Percentiles rank a stretch among this genome's conserved stretches.
phyloP scores from a whole-genome alignment of 768 basidiomycete genomes.

The Pleurotus platypus region DNA sequence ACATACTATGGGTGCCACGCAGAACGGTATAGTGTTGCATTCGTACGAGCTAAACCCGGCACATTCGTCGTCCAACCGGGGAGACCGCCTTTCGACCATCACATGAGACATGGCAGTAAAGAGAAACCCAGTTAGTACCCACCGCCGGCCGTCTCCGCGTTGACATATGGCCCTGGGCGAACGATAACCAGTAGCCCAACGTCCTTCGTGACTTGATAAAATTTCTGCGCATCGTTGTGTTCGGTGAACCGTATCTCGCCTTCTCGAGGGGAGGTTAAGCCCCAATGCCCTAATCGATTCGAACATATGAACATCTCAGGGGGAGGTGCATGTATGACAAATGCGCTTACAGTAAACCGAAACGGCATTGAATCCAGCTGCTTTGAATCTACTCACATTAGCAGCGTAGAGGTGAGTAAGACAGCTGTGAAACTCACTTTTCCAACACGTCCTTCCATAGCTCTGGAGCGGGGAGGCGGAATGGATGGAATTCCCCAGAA shows the following conservation, averaged over 20 bases:
- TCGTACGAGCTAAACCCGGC: slow-evolving; percentile 55
- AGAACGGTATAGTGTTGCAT: slow-evolving; percentile 48
- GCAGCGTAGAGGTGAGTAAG: not conserved
- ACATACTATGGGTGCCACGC: slow-evolving; percentile 48
- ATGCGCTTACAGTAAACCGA: slow-evolving; percentile 52
- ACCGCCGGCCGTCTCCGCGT: slow-evolving; percentile 66
- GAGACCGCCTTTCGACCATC: slow-evolving; percentile 27
- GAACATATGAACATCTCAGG: not conserved
- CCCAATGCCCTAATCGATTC: slow-evolving; percentile 52
- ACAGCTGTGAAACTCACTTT: slow-evolving; percentile 28
- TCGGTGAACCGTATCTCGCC: slow-evolving; percentile 55
- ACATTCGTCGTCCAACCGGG: slow-evolving; percentile 48
- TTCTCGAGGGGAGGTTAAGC: slow-evolving; percentile 54
- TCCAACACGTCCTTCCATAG: slow-evolving; percentile 68
- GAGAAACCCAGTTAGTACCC: slow-evolving; percentile 13
- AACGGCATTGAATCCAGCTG: slow-evolving; percentile 62
- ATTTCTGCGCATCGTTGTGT: slow-evolving; percentile 54
- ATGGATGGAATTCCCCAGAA: slow-evolving; percentile 71
- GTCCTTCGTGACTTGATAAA: slow-evolving; percentile 57
- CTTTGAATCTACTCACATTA: slow-evolving; percentile 33
- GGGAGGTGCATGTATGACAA: slow-evolving; percentile 27
- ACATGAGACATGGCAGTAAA: not conserved
- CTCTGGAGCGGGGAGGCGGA: slow-evolving; percentile 60
- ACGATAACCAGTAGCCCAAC: slow-evolving; percentile 63
- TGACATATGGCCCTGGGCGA: slow-evolving; percentile 62